Conservation (phyloP, 352 stramenopile species). For the Globisporangium spinosum region DNA sequence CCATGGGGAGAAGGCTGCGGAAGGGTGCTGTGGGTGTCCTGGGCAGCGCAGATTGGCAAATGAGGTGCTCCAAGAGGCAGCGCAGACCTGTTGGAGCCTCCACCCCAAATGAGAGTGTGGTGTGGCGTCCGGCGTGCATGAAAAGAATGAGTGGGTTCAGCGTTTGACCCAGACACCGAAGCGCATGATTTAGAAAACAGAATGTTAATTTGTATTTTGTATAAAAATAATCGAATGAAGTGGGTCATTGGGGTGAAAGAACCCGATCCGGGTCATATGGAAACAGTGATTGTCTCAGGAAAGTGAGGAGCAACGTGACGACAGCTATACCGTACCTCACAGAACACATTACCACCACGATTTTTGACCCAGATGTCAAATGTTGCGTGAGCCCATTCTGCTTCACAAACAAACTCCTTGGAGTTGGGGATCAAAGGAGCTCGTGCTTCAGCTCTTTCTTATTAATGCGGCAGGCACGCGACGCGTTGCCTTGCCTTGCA, state of each 20-base stretch:
- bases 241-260: too few species aligned
- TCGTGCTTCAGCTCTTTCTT: neutral
- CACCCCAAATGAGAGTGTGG: too few species aligned
- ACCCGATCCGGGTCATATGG: neutral
- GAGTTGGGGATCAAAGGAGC: neutral
- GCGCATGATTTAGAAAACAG: too few species aligned
- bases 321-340: neutral
- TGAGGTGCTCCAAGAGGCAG: neutral
- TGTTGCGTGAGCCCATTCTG: neutral
- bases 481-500: neutral
- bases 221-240: too few species aligned
- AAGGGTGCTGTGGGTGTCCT: neutral
- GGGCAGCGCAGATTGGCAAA: conserved; percentile 1
- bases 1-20: neutral
- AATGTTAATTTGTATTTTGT: too few species aligned
- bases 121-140: neutral
- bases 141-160: neutral
- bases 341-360: neutral
- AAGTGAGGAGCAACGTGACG: neutral
- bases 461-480: neutral
- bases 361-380: neutral
- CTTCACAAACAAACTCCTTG: too few species aligned
- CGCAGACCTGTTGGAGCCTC: too few species aligned
- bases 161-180: neutral
- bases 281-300: neutral